Conservation (phyloP, 225 moss, liverwort and hornwort species). For the Pseudoscleropodium purum region DNA sequence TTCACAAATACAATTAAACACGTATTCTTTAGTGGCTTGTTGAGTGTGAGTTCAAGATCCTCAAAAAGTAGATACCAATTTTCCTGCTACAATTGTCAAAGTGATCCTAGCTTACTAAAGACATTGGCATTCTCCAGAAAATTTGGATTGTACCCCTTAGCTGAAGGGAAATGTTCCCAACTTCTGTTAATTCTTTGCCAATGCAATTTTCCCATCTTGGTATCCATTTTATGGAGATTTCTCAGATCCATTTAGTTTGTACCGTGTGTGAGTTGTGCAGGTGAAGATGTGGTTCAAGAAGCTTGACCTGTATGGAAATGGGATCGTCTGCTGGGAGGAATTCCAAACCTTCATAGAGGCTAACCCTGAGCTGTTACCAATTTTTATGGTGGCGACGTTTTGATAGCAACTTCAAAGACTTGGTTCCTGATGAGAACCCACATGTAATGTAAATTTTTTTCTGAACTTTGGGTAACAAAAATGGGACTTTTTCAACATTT, state of each 20-base stretch:
- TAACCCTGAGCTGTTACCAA: constrained; percentile 71
- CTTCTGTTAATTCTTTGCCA: too few relatives aligned
- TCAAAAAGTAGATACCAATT: not conserved
- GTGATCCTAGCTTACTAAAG: not conserved
- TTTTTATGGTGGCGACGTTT: constrained; percentile 54
- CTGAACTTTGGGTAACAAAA: not conserved
- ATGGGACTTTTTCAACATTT: not conserved
- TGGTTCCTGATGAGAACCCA: not conserved
- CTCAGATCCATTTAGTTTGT: not conserved
- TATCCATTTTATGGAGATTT: not conserved
- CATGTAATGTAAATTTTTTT: not conserved
- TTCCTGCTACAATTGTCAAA: not conserved
- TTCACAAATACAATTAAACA: not conserved
- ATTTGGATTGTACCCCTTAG: not conserved
- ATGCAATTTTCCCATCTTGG: not conserved
- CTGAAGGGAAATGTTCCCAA: not conserved
- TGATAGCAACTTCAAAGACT: not conserved
- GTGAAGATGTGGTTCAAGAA: constrained; percentile 70
- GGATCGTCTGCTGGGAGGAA: constrained; percentile 58
- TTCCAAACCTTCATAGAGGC: constrained; percentile 60
- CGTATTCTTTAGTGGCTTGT: not conserved
- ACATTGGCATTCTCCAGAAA: not conserved
- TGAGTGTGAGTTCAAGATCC: not conserved
- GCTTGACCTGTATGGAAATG: constrained; percentile 44
- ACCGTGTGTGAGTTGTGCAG: constrained; percentile 3